Evolutionary conservation across 2,329 filamentous ascomycete species (phyloP).

Genomic region (Chaetomiaceae sp.): DNA sequence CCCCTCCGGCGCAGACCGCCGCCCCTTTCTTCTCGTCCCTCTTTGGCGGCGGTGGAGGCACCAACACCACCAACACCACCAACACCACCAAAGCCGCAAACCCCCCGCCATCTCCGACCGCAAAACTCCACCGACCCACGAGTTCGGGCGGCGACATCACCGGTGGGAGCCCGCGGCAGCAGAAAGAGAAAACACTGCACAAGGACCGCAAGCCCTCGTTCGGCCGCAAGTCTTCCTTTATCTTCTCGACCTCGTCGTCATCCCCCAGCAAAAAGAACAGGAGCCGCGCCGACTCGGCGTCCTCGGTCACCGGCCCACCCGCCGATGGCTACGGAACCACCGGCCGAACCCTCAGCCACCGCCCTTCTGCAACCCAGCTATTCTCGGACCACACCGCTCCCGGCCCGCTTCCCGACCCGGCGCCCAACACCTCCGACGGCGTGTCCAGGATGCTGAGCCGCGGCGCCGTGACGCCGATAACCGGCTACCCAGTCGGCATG

Average conservation of each 20-base stretch:
- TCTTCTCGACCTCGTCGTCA: constrained; percentile 41
- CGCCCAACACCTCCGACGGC: constrained; percentile 34
- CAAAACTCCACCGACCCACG: constrained; percentile 33
- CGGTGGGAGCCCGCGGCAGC: constrained; percentile 9
- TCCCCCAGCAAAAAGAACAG: constrained; percentile 30
- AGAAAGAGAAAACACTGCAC: background rate
- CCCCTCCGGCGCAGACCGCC: constrained; percentile 25
- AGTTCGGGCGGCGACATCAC: constrained; percentile 33
- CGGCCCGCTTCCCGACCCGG: constrained; percentile 46
- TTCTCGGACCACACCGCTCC: constrained; percentile 42
- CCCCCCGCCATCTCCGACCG: constrained; percentile 16
- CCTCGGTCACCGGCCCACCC: constrained; percentile 30
- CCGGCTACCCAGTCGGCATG: constrained; percentile 29
- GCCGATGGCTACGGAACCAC: constrained; percentile 24
- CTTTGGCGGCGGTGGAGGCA: constrained; percentile 24
- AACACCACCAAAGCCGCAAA: constrained; percentile 19
- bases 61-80: constrained; percentile 22
- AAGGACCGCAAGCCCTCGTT: constrained; percentile 28
- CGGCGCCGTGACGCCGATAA: constrained; percentile 35
- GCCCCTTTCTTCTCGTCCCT: constrained; percentile 29
- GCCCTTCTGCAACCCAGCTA: constrained; percentile 12
- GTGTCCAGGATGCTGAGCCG: constrained; percentile 44
- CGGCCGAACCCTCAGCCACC: background rate
- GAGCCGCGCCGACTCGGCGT: constrained; percentile 41
- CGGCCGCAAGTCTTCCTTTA: constrained; percentile 49